These are phyloP conservation scores for Miscanthus lutarioriparius DNA, from an alignment of 176 grass and related monocot genomes.

Conservation along the genomic window DNA sequence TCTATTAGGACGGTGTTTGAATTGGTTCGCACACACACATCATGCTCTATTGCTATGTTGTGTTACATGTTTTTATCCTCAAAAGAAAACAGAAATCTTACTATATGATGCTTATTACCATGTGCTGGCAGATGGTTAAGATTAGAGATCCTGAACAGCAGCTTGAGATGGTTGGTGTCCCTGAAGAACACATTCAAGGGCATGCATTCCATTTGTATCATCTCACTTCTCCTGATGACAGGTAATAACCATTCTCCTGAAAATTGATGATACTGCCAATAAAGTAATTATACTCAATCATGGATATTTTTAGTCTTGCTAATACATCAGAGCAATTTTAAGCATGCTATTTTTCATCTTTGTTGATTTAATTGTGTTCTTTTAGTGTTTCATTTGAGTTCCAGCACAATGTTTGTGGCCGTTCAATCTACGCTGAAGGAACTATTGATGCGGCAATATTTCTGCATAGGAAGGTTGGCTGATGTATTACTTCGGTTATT, in stretches of 20 bases:
- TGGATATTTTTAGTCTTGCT: background rate
- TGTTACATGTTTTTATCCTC: background rate
- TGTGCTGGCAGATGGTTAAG: slow-evolving; percentile 62
- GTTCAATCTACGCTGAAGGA: slow-evolving; percentile 82
- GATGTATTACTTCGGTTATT: background rate
- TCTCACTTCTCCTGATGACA: slow-evolving; percentile 82
- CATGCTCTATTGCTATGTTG: too few species aligned
- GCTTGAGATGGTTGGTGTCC: slow-evolving; percentile 94
- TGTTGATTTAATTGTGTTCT: slow-evolving; percentile 24
- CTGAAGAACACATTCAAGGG: slow-evolving; percentile 74
- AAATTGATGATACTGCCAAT: background rate
- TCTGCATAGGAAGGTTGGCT: slow-evolving; percentile 73
- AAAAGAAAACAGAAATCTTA: background rate
- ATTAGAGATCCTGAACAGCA: slow-evolving; percentile 74
- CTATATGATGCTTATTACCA: slow-evolving; percentile 15
- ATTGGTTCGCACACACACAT: too few species aligned
- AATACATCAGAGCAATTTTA: background rate
- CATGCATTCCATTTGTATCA: slow-evolving; percentile 94
- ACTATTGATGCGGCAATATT: slow-evolving; percentile 76
- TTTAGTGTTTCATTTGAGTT: slow-evolving; percentile 90
- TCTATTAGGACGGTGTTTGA: background rate
- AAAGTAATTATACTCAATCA: background rate
- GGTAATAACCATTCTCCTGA: slow-evolving; percentile 43
- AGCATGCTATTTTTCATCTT: background rate
- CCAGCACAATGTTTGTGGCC: slow-evolving; percentile 94